Percentiles rank a stretch among this genome's conserved stretches.
Evolutionary conservation across 805 yeast genomes (phyloP).

Genomic region (Scheffersomyces coipomensis): DNA sequence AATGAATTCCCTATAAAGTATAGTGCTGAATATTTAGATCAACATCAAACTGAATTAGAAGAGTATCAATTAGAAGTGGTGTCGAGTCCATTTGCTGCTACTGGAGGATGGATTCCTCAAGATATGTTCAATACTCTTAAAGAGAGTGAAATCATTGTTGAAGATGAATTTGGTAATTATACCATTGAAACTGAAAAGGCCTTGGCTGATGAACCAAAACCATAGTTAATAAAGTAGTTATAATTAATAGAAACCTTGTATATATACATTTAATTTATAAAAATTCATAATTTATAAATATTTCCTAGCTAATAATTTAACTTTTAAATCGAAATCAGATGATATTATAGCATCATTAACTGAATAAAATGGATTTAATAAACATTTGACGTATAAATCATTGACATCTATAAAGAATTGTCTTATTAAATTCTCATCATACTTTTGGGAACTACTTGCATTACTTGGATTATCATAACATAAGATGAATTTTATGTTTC

Average conservation of each 20-base stretch:
- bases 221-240: background rate
- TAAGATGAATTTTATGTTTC: conserved; percentile 78
- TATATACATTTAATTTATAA: conserved; percentile 1
- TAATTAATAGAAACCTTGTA: background rate
- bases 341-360: conserved; percentile 73
- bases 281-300: conserved; percentile 48
- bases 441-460: conserved; percentile 11
- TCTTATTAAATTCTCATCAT: conserved; percentile 69
- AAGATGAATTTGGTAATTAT: conserved; percentile 49
- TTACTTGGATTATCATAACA: conserved; percentile 35
- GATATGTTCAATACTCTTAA: conserved; percentile 77
- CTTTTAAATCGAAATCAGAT: conserved; percentile 71
- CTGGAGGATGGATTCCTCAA: conserved; percentile 95
- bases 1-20: conserved; percentile 57
- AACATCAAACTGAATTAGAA: conserved; percentile 56
- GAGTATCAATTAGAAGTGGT: conserved; percentile 68
- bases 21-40: conserved; percentile 56
- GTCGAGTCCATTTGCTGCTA: conserved; percentile 79
- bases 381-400: conserved; percentile 82
- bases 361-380: conserved; percentile 83
- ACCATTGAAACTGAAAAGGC: conserved; percentile 31
- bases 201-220: conserved; percentile 10
- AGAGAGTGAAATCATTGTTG: conserved; percentile 62
- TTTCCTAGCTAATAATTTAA: conserved; percentile 70
- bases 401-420: conserved; percentile 84